Conservation (phyloP, 768 basidiomycete genomes). For the Cyclocybe aegerita region DNA sequence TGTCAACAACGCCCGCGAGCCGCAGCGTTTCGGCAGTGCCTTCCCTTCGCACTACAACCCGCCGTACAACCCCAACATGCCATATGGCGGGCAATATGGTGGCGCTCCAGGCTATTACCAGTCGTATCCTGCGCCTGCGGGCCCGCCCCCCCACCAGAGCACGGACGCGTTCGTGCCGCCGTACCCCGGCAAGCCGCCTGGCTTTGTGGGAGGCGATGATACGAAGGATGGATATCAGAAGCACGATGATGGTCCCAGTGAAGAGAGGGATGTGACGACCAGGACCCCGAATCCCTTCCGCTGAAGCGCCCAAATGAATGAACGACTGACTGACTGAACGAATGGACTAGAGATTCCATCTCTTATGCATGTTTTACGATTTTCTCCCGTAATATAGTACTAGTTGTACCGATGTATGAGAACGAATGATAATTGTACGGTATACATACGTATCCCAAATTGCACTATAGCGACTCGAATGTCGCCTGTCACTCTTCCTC, state of each 20-base stretch:
- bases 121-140: slow-evolving; percentile 48
- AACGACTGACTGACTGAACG: no score
- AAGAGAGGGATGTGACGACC: slow-evolving; percentile 1
- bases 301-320: no score
- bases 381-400: no score
- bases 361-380: no score
- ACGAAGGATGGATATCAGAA: slow-evolving; percentile 22
- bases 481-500: no score
- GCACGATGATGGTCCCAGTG: not conserved
- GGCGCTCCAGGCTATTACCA: slow-evolving; percentile 18
- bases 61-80: slow-evolving; percentile 48
- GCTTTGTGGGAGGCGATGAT: slow-evolving; percentile 38
- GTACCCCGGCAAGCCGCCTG: slow-evolving; percentile 46
- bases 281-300: no score
- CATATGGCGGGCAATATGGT: slow-evolving; percentile 21
- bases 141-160: slow-evolving; percentile 42
- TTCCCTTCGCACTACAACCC: slow-evolving; percentile 58
- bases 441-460: no score
- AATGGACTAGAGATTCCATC: no score
- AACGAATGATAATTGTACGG: no score
- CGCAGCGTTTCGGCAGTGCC: slow-evolving; percentile 32
- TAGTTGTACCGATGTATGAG: no score
- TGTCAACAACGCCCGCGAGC: slow-evolving; percentile 49
- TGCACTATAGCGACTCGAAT: no score
- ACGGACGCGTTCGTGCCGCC: slow-evolving; percentile 35